Evolutionary conservation across 75 land plant species (phyloP), one percentile per base, ranked within the genome.

Genomic region (Pseudotsuga menziesii): DNA sequence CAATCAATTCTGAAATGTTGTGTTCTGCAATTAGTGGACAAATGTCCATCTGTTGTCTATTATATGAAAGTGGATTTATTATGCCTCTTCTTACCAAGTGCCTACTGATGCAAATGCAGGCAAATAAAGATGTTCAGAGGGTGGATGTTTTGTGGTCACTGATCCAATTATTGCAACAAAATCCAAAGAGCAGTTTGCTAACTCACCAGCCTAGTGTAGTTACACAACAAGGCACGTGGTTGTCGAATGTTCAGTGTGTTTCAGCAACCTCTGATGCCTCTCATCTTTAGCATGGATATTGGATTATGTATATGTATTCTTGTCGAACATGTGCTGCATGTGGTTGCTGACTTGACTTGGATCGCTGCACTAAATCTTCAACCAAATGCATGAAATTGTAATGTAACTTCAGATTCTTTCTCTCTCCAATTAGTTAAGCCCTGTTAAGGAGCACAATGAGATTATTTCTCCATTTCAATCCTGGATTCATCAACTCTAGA

Each of bases 121-220:
- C 89, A 64, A 81, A 82, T 76, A 75, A 59, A 26, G 78, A 82
- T 36, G 84, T 90, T 0, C 86, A 82, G 23, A 85, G 94, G 75
- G 60, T 84, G 73, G 92, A 92, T 29, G 82, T 92, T 44, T 80
- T 92, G 58, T 75, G 78, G 73, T 86, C 92, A 26, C 85, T 92
- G 0, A 78, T 86, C 52, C 86, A 86, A 26, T 82, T 90, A 55
- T 77, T 92, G 12, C 88, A 92, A 55, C 83, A 85, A 69, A 85
- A 80, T 1, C 63, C 57, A 56, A 36, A 79, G 73, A n/a, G 66
- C 41, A 60, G 69, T 66, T 59, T 35, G 29, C 72, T n/a, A 59
- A 58, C 44, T 59, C 32, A 23, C 63, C 77, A 35, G 20, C 64
- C 77, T 55, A 73, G 75, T 26, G 20, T 73, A 54, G 35, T 26